Evolutionary conservation across 1,284 basidiomycete genomes (phyloP), one percentile per base, ranked within the genome.

Genomic region (Irpex sp.): DNA sequence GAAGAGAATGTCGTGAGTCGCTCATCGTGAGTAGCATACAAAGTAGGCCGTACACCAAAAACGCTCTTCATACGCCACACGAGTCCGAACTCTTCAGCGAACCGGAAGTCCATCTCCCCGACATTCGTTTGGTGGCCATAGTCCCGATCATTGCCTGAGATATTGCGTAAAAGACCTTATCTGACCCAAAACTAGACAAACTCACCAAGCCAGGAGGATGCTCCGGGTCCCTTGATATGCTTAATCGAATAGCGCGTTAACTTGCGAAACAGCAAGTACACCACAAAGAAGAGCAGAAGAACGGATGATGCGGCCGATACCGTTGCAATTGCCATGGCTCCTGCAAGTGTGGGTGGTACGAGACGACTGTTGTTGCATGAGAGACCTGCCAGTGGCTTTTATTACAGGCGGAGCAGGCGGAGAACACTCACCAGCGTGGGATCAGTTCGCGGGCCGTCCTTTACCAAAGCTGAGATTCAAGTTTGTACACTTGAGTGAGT

Each of bases 1-100:
- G 15, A 50, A 19, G 19, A 19, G 19, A 36, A 8, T n/a, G 21
- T 17, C 17, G 35, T n/a, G 19, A 6, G 21, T 26, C 21, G 21
- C 21, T 26, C 19, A 13, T 33, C n/a, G 49, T 31, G 36, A 11
- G 3, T 19, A 47, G 0, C 1, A 19, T 15, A 56, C 6, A 60
- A 60, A 39, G 37, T 9, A 39, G 37, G 37, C 7, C 37, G 37
- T 53, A 65, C 63, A 13, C 64, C 64, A 4, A 65, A 35, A 5
- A 49, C 21, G 21, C 43, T 35, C 19, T 54, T 15, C 19, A 67
- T 55, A n/a, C 72, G 66, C 70, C 73, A 76, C 0, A 70, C 68
- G 0, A 65, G 63, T 5, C 77, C 77, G 61, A 76, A 78, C 59
- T 76, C 68, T 26, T 67, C 63, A 49, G 68, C 64, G 68, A 70